These are phyloP conservation scores for Punctularia strigosozonata DNA, from an alignment of 768 basidiomycete species.

Conservation along the genomic window DNA sequence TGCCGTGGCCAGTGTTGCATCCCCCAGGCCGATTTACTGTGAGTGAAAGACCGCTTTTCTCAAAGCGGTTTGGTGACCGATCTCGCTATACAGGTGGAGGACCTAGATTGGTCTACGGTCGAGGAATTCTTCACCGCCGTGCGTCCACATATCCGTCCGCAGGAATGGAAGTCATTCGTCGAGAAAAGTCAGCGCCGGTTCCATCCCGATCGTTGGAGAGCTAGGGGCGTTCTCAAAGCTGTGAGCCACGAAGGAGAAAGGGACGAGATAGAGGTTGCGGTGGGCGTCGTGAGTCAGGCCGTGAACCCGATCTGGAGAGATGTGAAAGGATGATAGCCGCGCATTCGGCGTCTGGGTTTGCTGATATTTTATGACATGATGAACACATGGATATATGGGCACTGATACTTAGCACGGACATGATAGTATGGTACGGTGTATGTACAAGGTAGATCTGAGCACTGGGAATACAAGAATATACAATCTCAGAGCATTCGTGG, in stretches of 20 bases:
- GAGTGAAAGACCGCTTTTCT: too few relatives aligned
- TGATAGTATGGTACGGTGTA: neutral
- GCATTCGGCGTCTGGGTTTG: neutral
- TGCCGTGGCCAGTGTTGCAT: constrained; percentile 70
- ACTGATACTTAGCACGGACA: neutral
- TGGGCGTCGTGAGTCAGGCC: constrained; percentile 63
- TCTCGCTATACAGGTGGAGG: too few relatives aligned
- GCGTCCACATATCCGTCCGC: constrained; percentile 35
- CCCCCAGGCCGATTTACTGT: constrained; percentile 36
- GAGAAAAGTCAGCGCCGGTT: constrained; percentile 64
- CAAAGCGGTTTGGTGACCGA: too few relatives aligned
- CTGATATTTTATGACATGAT: neutral
- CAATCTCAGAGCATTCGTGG: neutral
- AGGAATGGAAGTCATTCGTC: constrained; percentile 55
- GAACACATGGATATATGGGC: constrained; percentile 1
- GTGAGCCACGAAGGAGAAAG: constrained; percentile 47
- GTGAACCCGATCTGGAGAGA: constrained; percentile 28
- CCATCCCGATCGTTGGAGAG: constrained; percentile 74
- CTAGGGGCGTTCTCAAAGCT: constrained; percentile 47
- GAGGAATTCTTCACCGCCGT: constrained; percentile 57
- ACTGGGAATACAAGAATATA: neutral
- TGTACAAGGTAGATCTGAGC: neutral
- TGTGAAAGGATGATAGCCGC: neutral
- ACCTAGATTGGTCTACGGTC: constrained; percentile 61
- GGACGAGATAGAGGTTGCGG: constrained; percentile 53